phyloP scores from a whole-genome alignment of 768 basidiomycete species.

The Boletus sp. region DNA sequence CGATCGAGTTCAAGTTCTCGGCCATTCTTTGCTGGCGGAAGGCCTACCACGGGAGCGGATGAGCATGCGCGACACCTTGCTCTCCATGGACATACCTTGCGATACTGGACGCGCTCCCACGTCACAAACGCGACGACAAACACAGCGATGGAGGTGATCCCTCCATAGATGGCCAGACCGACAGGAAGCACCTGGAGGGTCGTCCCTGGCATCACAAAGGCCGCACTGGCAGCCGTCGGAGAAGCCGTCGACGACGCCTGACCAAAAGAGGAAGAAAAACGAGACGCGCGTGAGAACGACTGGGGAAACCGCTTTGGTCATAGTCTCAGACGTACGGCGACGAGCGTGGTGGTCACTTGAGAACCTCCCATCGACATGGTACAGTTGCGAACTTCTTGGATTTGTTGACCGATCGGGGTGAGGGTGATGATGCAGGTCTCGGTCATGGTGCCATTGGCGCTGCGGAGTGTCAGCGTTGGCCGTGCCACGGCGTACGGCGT shows the following conservation, averaged over 20 bases:
- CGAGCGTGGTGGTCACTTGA: conserved; percentile 10
- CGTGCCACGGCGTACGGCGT: no score
- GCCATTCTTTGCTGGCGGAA: conserved; percentile 75
- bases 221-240: conserved; percentile 29
- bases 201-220: conserved; percentile 71
- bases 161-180: conserved; percentile 81
- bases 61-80: background rate
- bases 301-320: background rate
- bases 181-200: conserved; percentile 74
- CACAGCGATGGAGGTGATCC: conserved; percentile 80
- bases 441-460: conserved; percentile 49
- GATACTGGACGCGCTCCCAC: conserved; percentile 83
- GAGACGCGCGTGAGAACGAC: background rate
- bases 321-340: conserved; percentile 6
- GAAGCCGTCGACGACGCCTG: conserved; percentile 30
- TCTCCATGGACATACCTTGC: conserved; percentile 53
- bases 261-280: background rate
- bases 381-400: conserved; percentile 55
- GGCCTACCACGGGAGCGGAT: conserved; percentile 41
- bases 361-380: conserved; percentile 35
- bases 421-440: conserved; percentile 61
- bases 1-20: conserved; percentile 53
- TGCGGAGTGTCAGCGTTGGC: conserved; percentile 19
- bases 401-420: conserved; percentile 51
- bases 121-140: conserved; percentile 82